phyloP scores from a whole-genome alignment of 768 basidiomycete species.

The Auricularia sp. region DNA sequence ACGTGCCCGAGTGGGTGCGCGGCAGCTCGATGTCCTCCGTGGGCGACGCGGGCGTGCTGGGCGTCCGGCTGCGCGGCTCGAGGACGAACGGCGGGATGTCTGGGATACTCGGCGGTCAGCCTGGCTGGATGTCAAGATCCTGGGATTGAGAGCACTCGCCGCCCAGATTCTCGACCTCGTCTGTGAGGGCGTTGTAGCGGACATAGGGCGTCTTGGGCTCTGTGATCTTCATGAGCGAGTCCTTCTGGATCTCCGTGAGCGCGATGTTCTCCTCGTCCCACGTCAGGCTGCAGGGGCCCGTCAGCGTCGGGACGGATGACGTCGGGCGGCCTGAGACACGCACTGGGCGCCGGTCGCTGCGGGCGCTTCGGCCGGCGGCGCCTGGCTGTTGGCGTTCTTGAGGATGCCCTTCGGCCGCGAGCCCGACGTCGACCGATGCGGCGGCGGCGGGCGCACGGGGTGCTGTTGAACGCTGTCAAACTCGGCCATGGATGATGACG shows the following conservation, averaged over 20 bases:
- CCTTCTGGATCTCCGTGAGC: slow-evolving; percentile 86
- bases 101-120: slow-evolving; percentile 24
- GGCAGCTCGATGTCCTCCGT: slow-evolving; percentile 35
- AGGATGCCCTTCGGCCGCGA: slow-evolving; percentile 80
- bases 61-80: slow-evolving; percentile 8
- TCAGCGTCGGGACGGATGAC: not conserved
- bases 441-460: slow-evolving; percentile 27
- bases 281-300: slow-evolving; percentile 48
- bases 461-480: not conserved
- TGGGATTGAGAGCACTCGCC: slow-evolving; percentile 32
- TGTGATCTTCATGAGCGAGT: slow-evolving; percentile 96
- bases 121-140: no score
- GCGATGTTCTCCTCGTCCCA: slow-evolving; percentile 96
- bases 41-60: slow-evolving; percentile 29
- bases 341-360: not conserved
- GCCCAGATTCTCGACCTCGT: slow-evolving; percentile 56
- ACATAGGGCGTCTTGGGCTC: slow-evolving; percentile 98
- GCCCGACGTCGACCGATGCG: slow-evolving; percentile 53
- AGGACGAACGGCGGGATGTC: slow-evolving; percentile 81
- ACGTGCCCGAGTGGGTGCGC: slow-evolving; percentile 29
- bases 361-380: not conserved
- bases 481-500: not conserved
- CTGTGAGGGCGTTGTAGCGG: slow-evolving; percentile 79
- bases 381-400: slow-evolving; percentile 49
- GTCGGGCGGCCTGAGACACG: not conserved